Evolutionary conservation across 1,139 yeast genomes (phyloP), one percentile per base, ranked within the genome.

Genomic region (Candida sanyaensis): DNA sequence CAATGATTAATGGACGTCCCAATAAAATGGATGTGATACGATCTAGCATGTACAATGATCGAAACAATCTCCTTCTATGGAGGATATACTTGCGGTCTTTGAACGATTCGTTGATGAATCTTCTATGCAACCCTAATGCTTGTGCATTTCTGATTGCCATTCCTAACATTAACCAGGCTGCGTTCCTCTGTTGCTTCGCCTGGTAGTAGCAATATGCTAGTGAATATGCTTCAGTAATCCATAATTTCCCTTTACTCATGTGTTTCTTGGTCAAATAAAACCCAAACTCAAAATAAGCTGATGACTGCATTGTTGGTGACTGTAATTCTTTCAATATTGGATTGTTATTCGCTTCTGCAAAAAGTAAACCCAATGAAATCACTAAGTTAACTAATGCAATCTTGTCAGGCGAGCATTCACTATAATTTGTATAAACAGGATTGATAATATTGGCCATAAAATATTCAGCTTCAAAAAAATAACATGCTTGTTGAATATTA

Each of bases 1-100:
- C 61, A 28, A 76, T 71, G 1, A 71, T 60, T 40, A 74, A 53
- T 1, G 80, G 74, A 27, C 80, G 57, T 4, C 81, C 81, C 37
- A 76, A 50, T 29, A 66, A 59, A 9, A 71, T 56, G 7, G 78
- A 70, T 10, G 70, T 59, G 11, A 73, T 56, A 26, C 77, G 56
- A 51, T 76, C 81, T 51, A 68, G 62, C 6, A 73, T 66, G 50
- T 68, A 75, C 26, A 75, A 57, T 40, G 69, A 64, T 46, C 75
- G 59, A 67, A 74, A 75, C 21, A 75, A 52, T 39, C 65, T 65
- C 42, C 77, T 61, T 49, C 79, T 61, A 41, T 54, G 57, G 11
- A 48, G 37, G 10, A 42, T 43, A 37, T 48, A 53, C 11, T 32
- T 43, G 8, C 13, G 42, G 24, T 51, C 51, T 21, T 45, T 45